Percentiles rank a stretch among this genome's conserved stretches.
These are phyloP conservation scores for Podila minutissima DNA, from an alignment of 192 early-diverging fungal species.

Conservation along the genomic window DNA sequence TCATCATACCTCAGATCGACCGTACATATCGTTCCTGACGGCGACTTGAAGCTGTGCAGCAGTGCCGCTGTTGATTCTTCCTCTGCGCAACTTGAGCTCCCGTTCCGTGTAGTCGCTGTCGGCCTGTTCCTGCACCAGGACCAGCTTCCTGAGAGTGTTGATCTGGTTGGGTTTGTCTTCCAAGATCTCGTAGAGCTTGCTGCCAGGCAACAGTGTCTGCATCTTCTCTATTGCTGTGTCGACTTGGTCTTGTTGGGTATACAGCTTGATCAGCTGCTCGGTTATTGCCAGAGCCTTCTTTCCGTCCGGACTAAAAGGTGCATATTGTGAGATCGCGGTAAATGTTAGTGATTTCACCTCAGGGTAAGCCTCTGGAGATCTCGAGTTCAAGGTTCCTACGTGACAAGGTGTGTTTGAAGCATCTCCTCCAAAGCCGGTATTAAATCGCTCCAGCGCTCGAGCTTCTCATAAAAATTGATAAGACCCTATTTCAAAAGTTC, in stretches of 20 bases:
- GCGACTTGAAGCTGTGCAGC: slow-evolving; percentile 62
- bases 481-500: slow-evolving; percentile 49
- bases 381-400: slow-evolving; percentile 16
- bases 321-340: too few species aligned
- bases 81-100: slow-evolving; percentile 72
- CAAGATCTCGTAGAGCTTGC: slow-evolving; percentile 54
- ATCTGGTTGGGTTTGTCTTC: slow-evolving; percentile 43
- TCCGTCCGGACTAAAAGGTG: slow-evolving; percentile 52
- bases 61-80: slow-evolving; percentile 74
- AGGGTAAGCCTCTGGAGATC: too few species aligned
- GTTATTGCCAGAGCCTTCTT: slow-evolving; percentile 59
- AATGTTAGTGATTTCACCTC: too few species aligned
- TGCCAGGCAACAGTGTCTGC: slow-evolving; percentile 54
- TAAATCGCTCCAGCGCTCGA: slow-evolving; percentile 48
- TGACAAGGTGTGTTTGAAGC: slow-evolving; percentile 36
- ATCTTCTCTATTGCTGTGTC: slow-evolving; percentile 48
- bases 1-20: slow-evolving; percentile 58
- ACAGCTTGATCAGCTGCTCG: slow-evolving; percentile 62
- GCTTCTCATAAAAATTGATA: slow-evolving; percentile 71
- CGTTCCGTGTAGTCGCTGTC: slow-evolving; percentile 58
- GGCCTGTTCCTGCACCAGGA: slow-evolving; percentile 41
- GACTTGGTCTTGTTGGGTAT: slow-evolving; percentile 49
- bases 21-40: slow-evolving; percentile 75
- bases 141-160: slow-evolving; percentile 46
- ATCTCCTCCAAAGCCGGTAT: slow-evolving; percentile 44